These are phyloP conservation scores for Pilobolus umbonatus DNA, from an alignment of 192 early-diverging fungal genomes.

Conservation along the genomic window DNA sequence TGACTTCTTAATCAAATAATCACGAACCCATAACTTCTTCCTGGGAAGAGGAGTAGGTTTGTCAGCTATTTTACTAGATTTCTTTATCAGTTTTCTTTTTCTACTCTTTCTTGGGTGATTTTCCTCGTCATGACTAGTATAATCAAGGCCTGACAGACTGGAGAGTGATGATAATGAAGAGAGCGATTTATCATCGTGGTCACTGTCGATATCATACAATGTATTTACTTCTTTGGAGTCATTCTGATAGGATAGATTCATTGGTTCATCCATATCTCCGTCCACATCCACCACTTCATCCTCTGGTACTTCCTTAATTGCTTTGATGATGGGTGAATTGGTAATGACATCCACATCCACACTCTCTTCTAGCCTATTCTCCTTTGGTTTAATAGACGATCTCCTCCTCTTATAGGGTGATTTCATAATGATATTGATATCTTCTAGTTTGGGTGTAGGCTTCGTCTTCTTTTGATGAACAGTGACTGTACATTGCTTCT, in stretches of 20 bases:
- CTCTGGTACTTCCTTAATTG: neutral
- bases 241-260: slow-evolving; percentile 24
- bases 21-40: slow-evolving; percentile 12
- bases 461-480: neutral
- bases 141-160: slow-evolving; percentile 3
- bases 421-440: neutral
- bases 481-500: slow-evolving; percentile 16
- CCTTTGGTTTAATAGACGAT: neutral
- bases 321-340: slow-evolving; percentile 11
- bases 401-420: neutral
- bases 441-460: neutral
- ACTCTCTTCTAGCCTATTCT: slow-evolving; percentile 5
- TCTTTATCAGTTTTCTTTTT: neutral
- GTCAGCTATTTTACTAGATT: neutral
- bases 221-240: slow-evolving; percentile 12
- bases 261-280: slow-evolving; percentile 24
- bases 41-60: neutral
- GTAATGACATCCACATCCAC: slow-evolving; percentile 24
- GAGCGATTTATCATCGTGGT: slow-evolving; percentile 3
- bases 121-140: neutral
- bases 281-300: slow-evolving; percentile 11
- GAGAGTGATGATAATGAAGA: slow-evolving; percentile 13
- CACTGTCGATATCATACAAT: neutral
- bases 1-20: neutral
- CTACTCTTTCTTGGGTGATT: slow-evolving; percentile 2